Conservation (phyloP, 2,329 filamentous ascomycete genomes). For the Gaeumannomyces sp. region DNA sequence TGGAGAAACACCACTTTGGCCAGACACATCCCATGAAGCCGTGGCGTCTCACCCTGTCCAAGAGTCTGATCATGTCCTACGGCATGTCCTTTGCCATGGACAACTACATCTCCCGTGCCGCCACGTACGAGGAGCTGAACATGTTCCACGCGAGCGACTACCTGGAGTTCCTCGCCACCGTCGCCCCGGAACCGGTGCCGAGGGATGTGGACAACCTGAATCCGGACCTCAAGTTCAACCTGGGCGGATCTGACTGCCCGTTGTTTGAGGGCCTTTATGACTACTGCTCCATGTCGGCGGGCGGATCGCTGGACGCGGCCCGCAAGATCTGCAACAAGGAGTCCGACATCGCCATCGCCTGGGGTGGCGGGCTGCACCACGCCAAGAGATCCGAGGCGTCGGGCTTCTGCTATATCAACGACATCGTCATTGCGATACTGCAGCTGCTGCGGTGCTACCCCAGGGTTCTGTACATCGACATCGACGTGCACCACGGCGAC, state of each 20-base stretch:
- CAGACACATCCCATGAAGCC: conserved; percentile 98
- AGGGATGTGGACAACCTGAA: conserved; percentile 60
- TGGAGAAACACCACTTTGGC: conserved; percentile 96
- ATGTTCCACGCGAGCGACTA: conserved; percentile 87
- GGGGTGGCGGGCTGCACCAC: conserved; percentile 94
- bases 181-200: conserved; percentile 57
- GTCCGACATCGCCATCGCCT: conserved; percentile 94
- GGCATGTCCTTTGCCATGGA: conserved; percentile 98
- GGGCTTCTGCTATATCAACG: conserved; percentile 98
- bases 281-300: conserved; percentile 90
- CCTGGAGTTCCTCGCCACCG: conserved; percentile 75
- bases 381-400: conserved; percentile 91
- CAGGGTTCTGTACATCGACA: conserved; percentile 88
- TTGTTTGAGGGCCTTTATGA: conserved; percentile 94
- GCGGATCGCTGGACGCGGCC: conserved; percentile 84
- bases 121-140: conserved; percentile 80
- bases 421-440: conserved; percentile 90
- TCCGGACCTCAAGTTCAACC: conserved; percentile 69
- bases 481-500: conserved; percentile 82
- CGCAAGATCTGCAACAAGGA: conserved; percentile 80
- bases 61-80: conserved; percentile 89
- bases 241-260: conserved; percentile 87
- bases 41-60: conserved; percentile 91
- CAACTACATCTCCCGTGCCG: conserved; percentile 76
- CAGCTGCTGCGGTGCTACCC: conserved; percentile 77